Evolutionary conservation across 345 rosid genomes (phyloP), one percentile per base, ranked within the genome.

Genomic region (Gossypium australe): DNA sequence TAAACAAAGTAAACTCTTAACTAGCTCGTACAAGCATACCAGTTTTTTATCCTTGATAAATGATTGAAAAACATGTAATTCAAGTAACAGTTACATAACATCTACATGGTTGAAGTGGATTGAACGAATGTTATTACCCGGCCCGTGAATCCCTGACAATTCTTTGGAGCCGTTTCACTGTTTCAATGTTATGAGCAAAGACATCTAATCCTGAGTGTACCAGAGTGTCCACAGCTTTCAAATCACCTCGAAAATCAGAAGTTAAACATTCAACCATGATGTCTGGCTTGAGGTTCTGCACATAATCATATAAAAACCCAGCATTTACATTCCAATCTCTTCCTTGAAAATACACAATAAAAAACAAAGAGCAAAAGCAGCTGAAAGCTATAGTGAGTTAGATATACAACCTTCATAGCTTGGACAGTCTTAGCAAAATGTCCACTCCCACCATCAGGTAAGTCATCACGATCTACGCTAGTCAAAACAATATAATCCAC

Each of bases 131-230:
- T 20, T 53, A 89, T 79, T 79, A 95, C 97, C 98, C 98, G 74
- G 99, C 99, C 62, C 97, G 93, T 72, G 98, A 98, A 83, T 96
- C 99, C 78, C 99, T 88, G 67, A 93, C 98, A 80, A 96, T 87
- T 81, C 98, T 89, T 80, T 96, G 97, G 11, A 93, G 97, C 76
- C 94, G 84, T 82, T 86, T 90, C 78, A 96, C 99, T 77, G 99
- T 96, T 85, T 96, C 99, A 53, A 93, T 73, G 66, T 93, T 93
- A 85, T 93, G 98, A 34, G 98, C 98, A 82, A 96, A 93, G 67
- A 96, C 98, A 80, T 96, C 99, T 82, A 96, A 76, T 38, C 97
- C 99, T 0, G 94, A 93, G 82, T 84, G 89, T 22, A 81, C 92
- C 78, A 96, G 86, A 62, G 84, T 68, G 47, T 93, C 95, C 14